A percentile compares a stretch with the other conserved stretches of the same genome.
Conservation (phyloP, 805 yeast genomes). For the Kodamaea lidongshanica region DNA sequence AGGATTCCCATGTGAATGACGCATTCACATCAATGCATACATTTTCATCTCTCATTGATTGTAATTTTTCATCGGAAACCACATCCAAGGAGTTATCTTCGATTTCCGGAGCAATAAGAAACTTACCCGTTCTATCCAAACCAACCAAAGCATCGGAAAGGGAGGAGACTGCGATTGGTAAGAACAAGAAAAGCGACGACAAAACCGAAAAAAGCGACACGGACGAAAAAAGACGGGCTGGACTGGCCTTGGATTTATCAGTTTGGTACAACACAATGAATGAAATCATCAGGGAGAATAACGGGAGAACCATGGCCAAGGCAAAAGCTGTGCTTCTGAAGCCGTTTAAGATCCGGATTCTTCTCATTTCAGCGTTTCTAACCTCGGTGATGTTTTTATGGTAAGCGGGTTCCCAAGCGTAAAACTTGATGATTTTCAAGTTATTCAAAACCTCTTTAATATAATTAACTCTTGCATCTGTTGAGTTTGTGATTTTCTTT, state of each 20-base stretch:
- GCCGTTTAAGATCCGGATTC: constrained; percentile 58
- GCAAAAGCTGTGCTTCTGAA: constrained; percentile 59
- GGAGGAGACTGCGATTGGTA: constrained; percentile 66
- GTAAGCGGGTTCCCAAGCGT: constrained; percentile 89
- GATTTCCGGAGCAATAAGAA: constrained; percentile 40
- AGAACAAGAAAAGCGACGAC: constrained; percentile 55
- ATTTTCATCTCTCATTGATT: constrained; percentile 19
- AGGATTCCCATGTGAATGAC: constrained; percentile 59
- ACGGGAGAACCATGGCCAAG: constrained; percentile 59
- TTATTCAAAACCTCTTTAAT: constrained; percentile 75
- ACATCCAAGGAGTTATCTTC: constrained; percentile 23
- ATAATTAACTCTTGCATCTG: constrained; percentile 70
- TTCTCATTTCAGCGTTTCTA: constrained; percentile 56
- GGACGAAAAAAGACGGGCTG: constrained; percentile 67
- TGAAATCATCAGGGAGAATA: constrained; percentile 61
- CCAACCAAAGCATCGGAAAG: constrained; percentile 65
- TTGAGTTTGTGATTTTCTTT: constrained; percentile 46
- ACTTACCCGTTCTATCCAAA: constrained; percentile 49
- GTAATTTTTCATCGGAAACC: constrained; percentile 18
- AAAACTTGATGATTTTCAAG: constrained; percentile 77
- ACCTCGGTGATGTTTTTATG: constrained; percentile 46
- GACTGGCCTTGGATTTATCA: constrained; percentile 30
- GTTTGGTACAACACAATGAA: constrained; percentile 35
- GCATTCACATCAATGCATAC: constrained; percentile 51
- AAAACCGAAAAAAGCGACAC: constrained; percentile 61